A percentile compares a stretch with the other conserved stretches of the same genome.
Conservation (phyloP, 805 yeast species). For the Torulaspora maleeae region DNA sequence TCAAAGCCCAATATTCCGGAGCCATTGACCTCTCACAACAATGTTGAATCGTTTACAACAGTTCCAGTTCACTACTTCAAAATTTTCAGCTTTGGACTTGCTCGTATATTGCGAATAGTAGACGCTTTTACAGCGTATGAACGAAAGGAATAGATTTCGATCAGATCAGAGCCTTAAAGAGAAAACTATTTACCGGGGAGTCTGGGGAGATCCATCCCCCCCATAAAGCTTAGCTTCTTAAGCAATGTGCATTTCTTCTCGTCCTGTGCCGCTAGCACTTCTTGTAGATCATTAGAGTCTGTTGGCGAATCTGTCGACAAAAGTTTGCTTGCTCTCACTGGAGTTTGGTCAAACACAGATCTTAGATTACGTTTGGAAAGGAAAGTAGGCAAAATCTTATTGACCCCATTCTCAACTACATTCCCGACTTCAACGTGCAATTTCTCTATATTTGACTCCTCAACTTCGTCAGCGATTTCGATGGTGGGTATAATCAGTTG, state of each 20-base stretch:
- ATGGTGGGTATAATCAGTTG: slow-evolving; percentile 14
- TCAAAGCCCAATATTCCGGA: not conserved
- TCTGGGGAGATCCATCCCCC: not conserved
- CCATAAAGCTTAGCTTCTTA: slow-evolving; percentile 1
- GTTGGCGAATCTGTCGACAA: slow-evolving; percentile 6
- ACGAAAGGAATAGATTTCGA: no score
- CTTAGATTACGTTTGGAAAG: slow-evolving; percentile 18
- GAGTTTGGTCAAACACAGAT: slow-evolving; percentile 20
- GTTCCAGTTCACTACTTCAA: no score
- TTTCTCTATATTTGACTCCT: slow-evolving; percentile 3
- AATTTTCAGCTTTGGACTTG: no score
- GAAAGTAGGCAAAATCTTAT: slow-evolving; percentile 19
- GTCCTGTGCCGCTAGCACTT: not conserved
- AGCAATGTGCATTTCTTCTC: slow-evolving; percentile 1
- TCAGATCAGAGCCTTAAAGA: not conserved
- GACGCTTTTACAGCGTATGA: no score
- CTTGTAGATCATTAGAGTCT: not conserved
- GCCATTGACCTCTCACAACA: not conserved
- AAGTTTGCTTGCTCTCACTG: slow-evolving; percentile 14
- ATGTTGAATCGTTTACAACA: not conserved
- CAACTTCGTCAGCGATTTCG: not conserved
- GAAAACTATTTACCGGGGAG: not conserved
- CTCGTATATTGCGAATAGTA: no score
- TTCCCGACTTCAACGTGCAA: slow-evolving; percentile 13
- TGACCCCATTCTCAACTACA: slow-evolving; percentile 11